Conservation (phyloP, 2,329 filamentous ascomycete genomes). For the Cladophialophora chaetospira region DNA sequence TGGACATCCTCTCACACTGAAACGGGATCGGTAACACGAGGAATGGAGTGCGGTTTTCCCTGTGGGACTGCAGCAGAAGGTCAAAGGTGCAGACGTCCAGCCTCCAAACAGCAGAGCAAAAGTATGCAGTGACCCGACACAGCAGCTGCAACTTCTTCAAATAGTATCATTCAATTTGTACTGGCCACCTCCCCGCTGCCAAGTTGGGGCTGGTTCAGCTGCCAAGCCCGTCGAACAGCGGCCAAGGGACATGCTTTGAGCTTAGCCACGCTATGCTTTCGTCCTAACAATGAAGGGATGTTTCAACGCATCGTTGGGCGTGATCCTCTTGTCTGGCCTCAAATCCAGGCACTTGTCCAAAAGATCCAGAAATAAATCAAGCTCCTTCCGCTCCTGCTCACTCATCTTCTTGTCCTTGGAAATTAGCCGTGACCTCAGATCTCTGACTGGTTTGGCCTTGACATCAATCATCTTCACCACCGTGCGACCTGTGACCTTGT, state of each 20-base stretch:
- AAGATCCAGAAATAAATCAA: constrained; percentile 82
- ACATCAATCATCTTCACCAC: constrained; percentile 49
- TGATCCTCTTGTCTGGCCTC: constrained; percentile 90
- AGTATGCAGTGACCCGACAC: not conserved
- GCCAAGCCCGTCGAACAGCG: not conserved
- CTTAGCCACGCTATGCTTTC: constrained; percentile 19
- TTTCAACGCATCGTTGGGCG: constrained; percentile 78
- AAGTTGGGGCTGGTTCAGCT: not conserved
- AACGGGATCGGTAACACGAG: no score
- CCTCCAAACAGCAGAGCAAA: no score
- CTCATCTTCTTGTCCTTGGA: constrained; percentile 71
- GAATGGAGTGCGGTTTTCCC: no score
- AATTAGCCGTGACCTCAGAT: constrained; percentile 78
- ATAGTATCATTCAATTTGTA: no score
- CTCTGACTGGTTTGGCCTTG: constrained; percentile 71
- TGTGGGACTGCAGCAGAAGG: no score
- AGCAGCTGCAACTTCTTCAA: not conserved
- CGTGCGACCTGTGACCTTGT: constrained; percentile 84
- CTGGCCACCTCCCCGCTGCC: no score
- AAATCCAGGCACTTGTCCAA: constrained; percentile 84
- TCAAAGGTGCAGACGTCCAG: no score
- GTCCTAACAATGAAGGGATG: constrained; percentile 76
- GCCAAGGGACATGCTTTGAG: not conserved
- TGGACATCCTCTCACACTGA: no score
- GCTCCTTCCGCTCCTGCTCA: constrained; percentile 72